Base-by-base conservation (phyloP, 1,284 basidiomycete species). In the Amylostereum areolatum region DNA sequence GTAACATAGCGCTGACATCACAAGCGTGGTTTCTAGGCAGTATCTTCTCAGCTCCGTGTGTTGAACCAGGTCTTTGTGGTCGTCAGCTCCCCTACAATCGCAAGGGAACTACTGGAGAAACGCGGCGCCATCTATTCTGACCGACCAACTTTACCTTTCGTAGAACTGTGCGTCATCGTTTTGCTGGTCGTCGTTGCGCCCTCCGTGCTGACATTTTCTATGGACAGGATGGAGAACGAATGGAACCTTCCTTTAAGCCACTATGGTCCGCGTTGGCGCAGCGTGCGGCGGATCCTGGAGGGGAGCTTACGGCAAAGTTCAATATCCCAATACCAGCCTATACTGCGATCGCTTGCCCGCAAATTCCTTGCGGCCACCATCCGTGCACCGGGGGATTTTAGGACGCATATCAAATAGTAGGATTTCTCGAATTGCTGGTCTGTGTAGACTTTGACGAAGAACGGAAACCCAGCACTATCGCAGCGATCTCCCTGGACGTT, bases 51-150 rank as follows among this genome's bases (percentile, higher is more conserved):
- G n/a, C 44, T 55, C 25, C 46, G 31, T 25, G 47, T 54, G 6
- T 43, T 54, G 18, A 54, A 54, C 5, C 45, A 52, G 33, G 36
- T 49, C 33, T 48, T 55, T n/a, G 34, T 59, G 5, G 33, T 55
- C 27, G 34, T 59, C 39, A 55, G 49, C 44, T 55, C 51, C 2
- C 18, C 46, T 8, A 42, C 48, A 28, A 43, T 54, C 27, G 56
- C 56, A 2, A 34, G 36, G 18, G 56, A 57, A 12, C 45, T 59
- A n/a, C 46, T 59, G 12, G 53, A 56, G 27, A 55, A 51, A 39
- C 48, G 46, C 7, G 49, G 48, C 9, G 32, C 48, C 25, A 54
- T 56, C 31, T 58, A 59, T 36, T 57, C 56, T n/a, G 56, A 55
- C 30, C 42, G 58, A n/a, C 52, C 49, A 9, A 11, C 34, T 9